These are phyloP conservation scores for Pichia cabralensis DNA, from an alignment of 805 yeast genomes.

Conservation along the genomic window DNA sequence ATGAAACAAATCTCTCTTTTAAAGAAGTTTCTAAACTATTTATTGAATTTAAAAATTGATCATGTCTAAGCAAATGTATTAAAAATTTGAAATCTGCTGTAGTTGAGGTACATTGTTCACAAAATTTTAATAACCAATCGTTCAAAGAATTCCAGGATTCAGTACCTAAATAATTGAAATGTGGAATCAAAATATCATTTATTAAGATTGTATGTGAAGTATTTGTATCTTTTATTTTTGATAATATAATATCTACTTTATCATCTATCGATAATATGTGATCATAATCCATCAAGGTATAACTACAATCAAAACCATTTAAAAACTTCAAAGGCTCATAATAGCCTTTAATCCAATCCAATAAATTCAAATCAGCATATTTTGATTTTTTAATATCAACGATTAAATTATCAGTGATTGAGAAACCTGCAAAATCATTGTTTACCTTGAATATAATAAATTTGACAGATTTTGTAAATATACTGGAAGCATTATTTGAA, in stretches of 20 bases:
- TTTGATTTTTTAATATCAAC: neutral
- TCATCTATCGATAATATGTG: constrained; percentile 11
- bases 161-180: constrained; percentile 7
- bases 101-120: constrained; percentile 9
- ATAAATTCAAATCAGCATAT: constrained; percentile 5
- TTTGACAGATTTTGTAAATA: constrained; percentile 15
- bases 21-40: neutral
- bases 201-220: constrained; percentile 7
- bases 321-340: constrained; percentile 16
- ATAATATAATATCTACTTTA: constrained; percentile 13
- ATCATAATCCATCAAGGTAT: constrained; percentile 16
- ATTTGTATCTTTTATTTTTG: constrained; percentile 2
- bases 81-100: constrained; percentile 8
- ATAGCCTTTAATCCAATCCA: constrained; percentile 16
- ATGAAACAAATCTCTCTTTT: constrained; percentile 11
- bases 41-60: constrained; percentile 11
- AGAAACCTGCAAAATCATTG: constrained; percentile 8
- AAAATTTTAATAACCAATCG: constrained; percentile 14
- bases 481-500: neutral
- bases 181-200: constrained; percentile 14
- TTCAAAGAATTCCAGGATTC: constrained; percentile 14
- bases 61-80: constrained; percentile 16
- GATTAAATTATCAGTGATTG: constrained; percentile 2
- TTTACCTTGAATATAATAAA: constrained; percentile 15
- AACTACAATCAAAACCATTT: constrained; percentile 8